These are phyloP conservation scores for Tetrapisispora nanseiensis DNA, from an alignment of 805 yeast species.

Conservation along the genomic window DNA sequence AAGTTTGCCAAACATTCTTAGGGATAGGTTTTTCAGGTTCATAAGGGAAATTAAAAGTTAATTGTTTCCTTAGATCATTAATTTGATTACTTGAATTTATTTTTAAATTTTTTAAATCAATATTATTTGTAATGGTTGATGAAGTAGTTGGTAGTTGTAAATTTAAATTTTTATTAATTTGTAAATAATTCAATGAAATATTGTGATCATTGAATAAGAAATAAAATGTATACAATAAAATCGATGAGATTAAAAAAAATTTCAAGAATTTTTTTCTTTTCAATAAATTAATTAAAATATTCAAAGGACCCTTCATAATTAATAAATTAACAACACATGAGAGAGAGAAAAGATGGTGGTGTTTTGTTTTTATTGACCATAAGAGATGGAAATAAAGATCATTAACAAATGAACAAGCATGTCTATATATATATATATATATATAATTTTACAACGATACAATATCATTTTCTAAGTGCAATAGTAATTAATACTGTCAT, in stretches of 20 bases:
- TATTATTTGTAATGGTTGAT: background rate
- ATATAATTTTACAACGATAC: too few species aligned
- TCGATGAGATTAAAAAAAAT: background rate
- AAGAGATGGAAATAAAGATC: too few species aligned
- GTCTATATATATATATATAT: too few species aligned
- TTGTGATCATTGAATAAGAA: background rate
- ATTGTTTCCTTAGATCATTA: slow-evolving; percentile 33
- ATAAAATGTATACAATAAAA: background rate
- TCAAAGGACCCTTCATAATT: background rate
- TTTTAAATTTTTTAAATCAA: slow-evolving; percentile 13
- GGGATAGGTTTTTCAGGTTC: slow-evolving; percentile 56
- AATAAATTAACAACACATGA: too few species aligned
- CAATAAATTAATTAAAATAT: too few species aligned
- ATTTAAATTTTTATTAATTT: background rate
- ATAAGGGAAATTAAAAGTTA: slow-evolving; percentile 69
- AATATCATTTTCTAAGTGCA: too few species aligned
- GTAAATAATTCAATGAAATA: background rate
- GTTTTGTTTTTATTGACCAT: too few species aligned
- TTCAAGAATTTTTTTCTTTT: background rate
- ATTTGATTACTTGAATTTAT: background rate
- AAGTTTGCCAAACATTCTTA: slow-evolving; percentile 84
- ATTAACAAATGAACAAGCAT: too few species aligned
- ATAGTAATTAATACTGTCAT: too few species aligned
- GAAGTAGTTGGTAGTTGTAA: slow-evolving; percentile 21
- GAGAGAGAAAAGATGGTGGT: too few species aligned